Percentiles rank a stretch among this genome's conserved stretches.
These are phyloP conservation scores for Trichosanthes truncata DNA, from an alignment of 306 rosid species.

Conservation along the genomic window DNA sequence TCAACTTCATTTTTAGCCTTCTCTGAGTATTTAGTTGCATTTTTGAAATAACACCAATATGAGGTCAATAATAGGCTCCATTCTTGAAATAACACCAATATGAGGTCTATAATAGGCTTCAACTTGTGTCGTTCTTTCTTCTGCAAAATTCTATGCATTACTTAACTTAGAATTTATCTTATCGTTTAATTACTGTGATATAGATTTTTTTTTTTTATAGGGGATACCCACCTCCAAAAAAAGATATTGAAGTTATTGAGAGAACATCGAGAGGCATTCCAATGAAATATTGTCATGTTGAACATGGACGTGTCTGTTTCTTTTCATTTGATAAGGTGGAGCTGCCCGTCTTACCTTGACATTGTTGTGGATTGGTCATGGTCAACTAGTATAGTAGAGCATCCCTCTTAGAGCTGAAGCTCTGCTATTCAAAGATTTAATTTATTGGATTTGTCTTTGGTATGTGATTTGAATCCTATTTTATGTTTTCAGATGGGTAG, in stretches of 20 bases:
- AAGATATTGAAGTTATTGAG: constrained; percentile 45
- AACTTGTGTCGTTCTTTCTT: neutral
- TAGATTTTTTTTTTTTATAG: constrained; percentile 28
- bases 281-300: constrained; percentile 45
- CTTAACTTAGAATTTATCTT: neutral
- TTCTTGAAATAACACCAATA: neutral
- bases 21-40: neutral
- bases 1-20: neutral
- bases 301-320: constrained; percentile 61
- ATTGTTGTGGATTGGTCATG: constrained; percentile 1
- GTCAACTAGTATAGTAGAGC: neutral
- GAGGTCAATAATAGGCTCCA: neutral
- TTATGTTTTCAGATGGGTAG: neutral
- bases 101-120: neutral
- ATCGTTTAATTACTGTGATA: neutral
- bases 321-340: constrained; percentile 57
- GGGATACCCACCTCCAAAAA: constrained; percentile 47
- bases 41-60: neutral
- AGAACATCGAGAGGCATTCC: constrained; percentile 48
- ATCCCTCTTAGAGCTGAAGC: neutral
- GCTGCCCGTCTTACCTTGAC: constrained; percentile 58
- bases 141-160: neutral
- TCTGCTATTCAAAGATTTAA: neutral
- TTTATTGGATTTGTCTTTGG: neutral
- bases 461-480: neutral